Evolutionary conservation across 164 flowering plant genomes (phyloP), one percentile per base, ranked within the genome.

Genomic region (Nymphaea thermarum): DNA sequence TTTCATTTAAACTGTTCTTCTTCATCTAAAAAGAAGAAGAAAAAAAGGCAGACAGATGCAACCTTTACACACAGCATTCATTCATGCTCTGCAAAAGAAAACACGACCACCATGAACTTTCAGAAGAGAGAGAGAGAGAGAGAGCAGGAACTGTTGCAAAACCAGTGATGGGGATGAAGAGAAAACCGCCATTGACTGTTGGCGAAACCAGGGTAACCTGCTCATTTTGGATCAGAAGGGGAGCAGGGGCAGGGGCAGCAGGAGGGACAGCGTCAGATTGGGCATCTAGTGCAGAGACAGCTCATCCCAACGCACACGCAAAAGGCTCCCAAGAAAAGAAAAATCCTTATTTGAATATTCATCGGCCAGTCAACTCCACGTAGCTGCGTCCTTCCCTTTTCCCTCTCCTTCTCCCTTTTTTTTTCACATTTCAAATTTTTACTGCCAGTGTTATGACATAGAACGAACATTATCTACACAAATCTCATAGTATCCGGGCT

Each of bases 211-310:
- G 43, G 65, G 65, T 63, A 63, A 63, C 43, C 43, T 55, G 63
- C 64, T 8, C 12, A 61, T 68, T 60, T 61, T 17, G 5, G 64
- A 17, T 25, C 47, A 15, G 36, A 25, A 25, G 36, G 36, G 36
- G 36, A 25, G 36, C 36, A 51, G 57, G 53, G 70, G 70, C 42
- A 43, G 64, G 64, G 15, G 65, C 70, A 62, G 59, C 43, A 55
- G 71, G 36, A 25, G 36, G 36, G 74, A 67, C 64, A 71, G 65
- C 70, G 67, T 74, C 73, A 71, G 77, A 71, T 60, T 25, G 43
- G 65, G 77, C 73, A 71, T 74, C 73, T 74, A 74, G 64, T 74
- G 74, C 73, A 71, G 65, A 65, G 73, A 74, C 77, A 74, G 74
- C 74, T 71, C 77, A 74, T 74, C 68, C 68, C 77, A 71, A 64